Conservation (phyloP, 257 asterid genomes). For the Solanum bulbocastanum region DNA sequence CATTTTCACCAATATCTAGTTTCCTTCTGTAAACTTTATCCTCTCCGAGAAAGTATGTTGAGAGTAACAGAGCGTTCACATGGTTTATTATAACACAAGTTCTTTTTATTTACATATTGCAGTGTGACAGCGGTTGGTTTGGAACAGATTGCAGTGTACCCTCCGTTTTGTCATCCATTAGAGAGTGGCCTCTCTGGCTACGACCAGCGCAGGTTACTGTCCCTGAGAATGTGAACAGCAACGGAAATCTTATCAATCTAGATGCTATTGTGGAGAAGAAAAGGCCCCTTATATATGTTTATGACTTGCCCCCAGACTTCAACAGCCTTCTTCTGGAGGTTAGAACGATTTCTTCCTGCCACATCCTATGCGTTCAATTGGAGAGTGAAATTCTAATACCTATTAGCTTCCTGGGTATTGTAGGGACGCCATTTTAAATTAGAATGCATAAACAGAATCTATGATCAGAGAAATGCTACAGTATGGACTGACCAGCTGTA, state of each 20-base stretch:
- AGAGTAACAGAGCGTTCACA: neutral
- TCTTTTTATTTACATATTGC: constrained; percentile 10
- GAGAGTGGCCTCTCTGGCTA: constrained; percentile 87
- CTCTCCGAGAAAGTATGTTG: neutral
- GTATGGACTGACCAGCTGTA: constrained; percentile 80
- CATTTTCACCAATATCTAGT: neutral
- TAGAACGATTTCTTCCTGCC: neutral
- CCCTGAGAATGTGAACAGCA: constrained; percentile 31
- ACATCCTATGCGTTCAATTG: neutral
- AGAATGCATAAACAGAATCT: constrained; percentile 82
- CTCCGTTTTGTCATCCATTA: constrained; percentile 58
- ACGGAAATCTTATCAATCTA: constrained; percentile 30
- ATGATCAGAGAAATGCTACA: constrained; percentile 73
- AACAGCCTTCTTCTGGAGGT: constrained; percentile 91
- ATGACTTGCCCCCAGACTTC: constrained; percentile 83
- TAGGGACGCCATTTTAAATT: constrained; percentile 88
- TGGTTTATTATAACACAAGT: neutral
- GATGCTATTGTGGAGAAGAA: constrained; percentile 60
- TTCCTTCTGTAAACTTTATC: neutral
- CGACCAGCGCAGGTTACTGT: constrained; percentile 60
- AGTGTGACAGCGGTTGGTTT: constrained; percentile 89
- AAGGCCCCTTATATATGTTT: constrained; percentile 84
- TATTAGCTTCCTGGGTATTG: neutral
- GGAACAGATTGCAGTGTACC: constrained; percentile 94
- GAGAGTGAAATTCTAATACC: neutral